phyloP scores from a whole-genome alignment of 805 yeast genomes.

The Pachysolen tannophilus region DNA sequence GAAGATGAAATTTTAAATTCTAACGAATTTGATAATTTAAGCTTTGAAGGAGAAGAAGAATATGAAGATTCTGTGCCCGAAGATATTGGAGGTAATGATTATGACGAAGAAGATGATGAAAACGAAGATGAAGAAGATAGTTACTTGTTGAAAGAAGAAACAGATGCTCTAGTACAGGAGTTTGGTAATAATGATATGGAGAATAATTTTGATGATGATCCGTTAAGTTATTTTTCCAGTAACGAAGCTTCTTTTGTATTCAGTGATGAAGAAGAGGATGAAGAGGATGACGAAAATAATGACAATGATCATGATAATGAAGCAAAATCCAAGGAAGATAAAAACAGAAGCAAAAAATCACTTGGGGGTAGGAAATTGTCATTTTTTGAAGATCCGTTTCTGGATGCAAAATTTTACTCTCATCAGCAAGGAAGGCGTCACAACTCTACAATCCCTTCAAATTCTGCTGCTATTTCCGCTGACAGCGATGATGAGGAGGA shows the following conservation, averaged over 20 bases:
- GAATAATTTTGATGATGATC: constrained; percentile 15
- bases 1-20: constrained; percentile 15
- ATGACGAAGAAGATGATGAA: constrained; percentile 45
- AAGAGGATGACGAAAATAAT: constrained; percentile 15
- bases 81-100: constrained; percentile 31
- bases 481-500: constrained; percentile 29
- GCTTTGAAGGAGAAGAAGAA: constrained; percentile 39
- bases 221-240: constrained; percentile 5
- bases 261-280: constrained; percentile 8
- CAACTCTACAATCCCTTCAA: no score
- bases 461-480: no score
- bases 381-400: no score
- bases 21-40: constrained; percentile 17
- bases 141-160: constrained; percentile 30
- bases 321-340: constrained; percentile 7
- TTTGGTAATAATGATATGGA: constrained; percentile 26
- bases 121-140: constrained; percentile 28
- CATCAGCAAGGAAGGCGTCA: no score
- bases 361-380: no score
- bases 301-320: constrained; percentile 20
- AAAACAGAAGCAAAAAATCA: no score
- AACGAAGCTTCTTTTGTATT: constrained; percentile 8
- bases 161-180: constrained; percentile 34
- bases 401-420: no score
- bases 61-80: no score